Percentiles rank a stretch among this genome's conserved stretches.
phyloP scores from a whole-genome alignment of 2,329 filamentous ascomycete genomes.

The Botrytis tulipae region DNA sequence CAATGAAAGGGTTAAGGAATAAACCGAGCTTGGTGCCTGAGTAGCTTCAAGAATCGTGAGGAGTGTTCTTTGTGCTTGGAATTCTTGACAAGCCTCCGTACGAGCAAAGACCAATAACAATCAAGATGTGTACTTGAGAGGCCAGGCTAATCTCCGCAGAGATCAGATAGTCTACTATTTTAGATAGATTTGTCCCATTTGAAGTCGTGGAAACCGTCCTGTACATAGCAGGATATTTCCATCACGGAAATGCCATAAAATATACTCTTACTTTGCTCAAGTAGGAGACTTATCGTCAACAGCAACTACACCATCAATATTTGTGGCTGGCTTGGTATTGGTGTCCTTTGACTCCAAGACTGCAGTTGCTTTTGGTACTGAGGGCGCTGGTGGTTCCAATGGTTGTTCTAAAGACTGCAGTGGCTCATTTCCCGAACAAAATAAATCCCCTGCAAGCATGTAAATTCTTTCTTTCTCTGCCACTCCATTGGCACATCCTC shows the following conservation, averaged over 20 bases:
- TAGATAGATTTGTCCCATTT: background rate
- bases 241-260: background rate
- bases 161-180: no score
- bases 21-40: conserved; percentile 1
- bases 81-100: background rate
- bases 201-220: background rate
- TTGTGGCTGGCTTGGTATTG: background rate
- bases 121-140: background rate
- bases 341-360: conserved; percentile 1
- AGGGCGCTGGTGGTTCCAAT: background rate
- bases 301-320: background rate
- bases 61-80: conserved; percentile 7
- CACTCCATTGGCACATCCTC: conserved; percentile 53
- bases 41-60: conserved; percentile 4
- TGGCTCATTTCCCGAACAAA: conserved; percentile 33
- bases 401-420: conserved; percentile 3
- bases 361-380: background rate
- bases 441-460: conserved; percentile 31
- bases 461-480: conserved; percentile 25
- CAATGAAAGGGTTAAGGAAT: background rate
- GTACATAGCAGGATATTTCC: conserved; percentile 10
- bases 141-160: background rate
- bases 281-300: background rate
- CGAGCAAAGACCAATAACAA: background rate
- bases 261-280: background rate